Conservation (phyloP, 2,329 filamentous ascomycete genomes). For the Exutisphaerella laricina region DNA sequence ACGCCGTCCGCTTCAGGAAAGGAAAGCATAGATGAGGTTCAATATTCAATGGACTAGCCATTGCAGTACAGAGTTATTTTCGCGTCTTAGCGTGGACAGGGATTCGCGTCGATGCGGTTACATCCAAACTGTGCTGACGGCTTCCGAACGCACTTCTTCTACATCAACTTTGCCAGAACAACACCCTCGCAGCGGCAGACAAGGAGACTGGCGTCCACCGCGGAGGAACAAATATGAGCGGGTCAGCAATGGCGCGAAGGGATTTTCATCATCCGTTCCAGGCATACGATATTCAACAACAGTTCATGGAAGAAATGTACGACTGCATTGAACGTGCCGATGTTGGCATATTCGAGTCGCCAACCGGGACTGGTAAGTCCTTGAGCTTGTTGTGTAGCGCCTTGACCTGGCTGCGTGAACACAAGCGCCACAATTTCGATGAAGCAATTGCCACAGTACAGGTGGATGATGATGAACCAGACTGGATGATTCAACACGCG, state of each 20-base stretch:
- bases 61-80: too few relatives aligned
- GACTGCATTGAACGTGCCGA: conserved; percentile 71
- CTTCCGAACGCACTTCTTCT: conserved; percentile 2
- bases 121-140: background rate
- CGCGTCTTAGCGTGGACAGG: too few relatives aligned
- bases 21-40: conserved; percentile 43
- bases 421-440: conserved; percentile 61
- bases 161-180: background rate
- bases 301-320: conserved; percentile 84
- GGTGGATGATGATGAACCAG: conserved; percentile 62
- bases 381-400: conserved; percentile 84
- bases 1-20: conserved; percentile 38
- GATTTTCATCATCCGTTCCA: conserved; percentile 83
- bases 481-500: conserved; percentile 78
- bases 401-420: conserved; percentile 81
- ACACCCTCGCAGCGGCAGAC: too few relatives aligned
- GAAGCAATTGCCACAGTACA: conserved; percentile 45
- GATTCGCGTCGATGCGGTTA: conserved; percentile 5
- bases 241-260: conserved; percentile 26
- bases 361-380: conserved; percentile 85
- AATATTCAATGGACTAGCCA: conserved; percentile 22
- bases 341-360: conserved; percentile 84
- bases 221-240: too few relatives aligned
- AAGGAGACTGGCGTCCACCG: background rate
- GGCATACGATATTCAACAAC: conserved; percentile 78